Conservation (phyloP, 192 early-diverging fungal species). For the Podila minutissima region DNA sequence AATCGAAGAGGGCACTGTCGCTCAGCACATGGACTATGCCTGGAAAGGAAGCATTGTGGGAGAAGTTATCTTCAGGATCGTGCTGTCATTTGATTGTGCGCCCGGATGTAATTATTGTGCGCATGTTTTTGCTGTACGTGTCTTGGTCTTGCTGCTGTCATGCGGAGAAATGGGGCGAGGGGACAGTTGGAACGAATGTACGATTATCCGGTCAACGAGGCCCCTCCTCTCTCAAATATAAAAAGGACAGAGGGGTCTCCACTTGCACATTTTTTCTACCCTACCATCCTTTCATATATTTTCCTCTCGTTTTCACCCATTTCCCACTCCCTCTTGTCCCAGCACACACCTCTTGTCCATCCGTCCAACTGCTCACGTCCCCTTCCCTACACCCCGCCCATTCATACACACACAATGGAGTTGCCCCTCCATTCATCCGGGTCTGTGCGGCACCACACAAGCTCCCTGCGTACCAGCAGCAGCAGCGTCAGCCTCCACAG, state of each 20-base stretch:
- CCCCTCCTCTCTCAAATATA: too few species aligned
- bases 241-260: too few species aligned
- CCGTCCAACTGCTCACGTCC: not conserved
- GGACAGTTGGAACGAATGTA: not conserved
- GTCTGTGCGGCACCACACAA: not conserved
- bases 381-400: not conserved
- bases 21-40: too few species aligned
- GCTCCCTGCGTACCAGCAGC: not conserved
- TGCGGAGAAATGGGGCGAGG: not conserved
- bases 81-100: too few species aligned
- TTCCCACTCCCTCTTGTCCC: not conserved
- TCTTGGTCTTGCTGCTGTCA: too few species aligned
- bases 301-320: not conserved
- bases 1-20: not conserved
- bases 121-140: too few species aligned
- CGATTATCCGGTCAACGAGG: not conserved
- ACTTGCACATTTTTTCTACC: too few species aligned
- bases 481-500: not conserved
- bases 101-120: too few species aligned
- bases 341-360: not conserved
- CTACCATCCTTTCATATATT: not conserved
- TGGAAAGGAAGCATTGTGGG: too few species aligned
- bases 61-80: too few species aligned
- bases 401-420: constrained; percentile 1
- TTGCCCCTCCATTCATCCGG: constrained; percentile 3